Evolutionary conservation across 23 red algal genomes (phyloP), one percentile per base, ranked within the genome.

Genomic region (Gracilaria caudata): DNA sequence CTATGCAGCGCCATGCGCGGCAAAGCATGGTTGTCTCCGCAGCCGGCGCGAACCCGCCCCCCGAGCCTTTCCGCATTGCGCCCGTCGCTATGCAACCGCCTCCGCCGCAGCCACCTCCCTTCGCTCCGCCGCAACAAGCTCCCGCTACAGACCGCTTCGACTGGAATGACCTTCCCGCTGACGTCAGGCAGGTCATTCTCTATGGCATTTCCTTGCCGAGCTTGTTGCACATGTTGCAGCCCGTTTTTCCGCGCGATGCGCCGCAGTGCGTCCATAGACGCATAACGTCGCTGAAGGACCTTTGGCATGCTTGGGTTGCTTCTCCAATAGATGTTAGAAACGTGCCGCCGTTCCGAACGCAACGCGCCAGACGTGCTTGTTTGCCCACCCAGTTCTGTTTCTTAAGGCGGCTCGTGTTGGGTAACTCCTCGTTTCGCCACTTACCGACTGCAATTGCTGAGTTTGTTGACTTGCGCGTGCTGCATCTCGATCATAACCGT

Each of bases 341-440:
- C 25, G 49, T 60, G 49, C 79, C 79, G 14, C n/a, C 39, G 49
- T 82, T 59, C 54, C 79, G 79, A 23, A 82, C 79, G 38, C 49
- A 44, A 21, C 38, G 21, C 44, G 79, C 79, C 16, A 38, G 79
- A 19, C 39, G 41, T 14, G 56, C 26, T 9, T 60, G 53, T 37
- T 45, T 60, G 49, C 79, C 79, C 29, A 37, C 79, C 12, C 49
- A 82, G 56, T 82, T 82, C 79, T 51, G 51, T 14, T 59, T 58
- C 44, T 45, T 82, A 13, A 58, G 58, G 79, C 79, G 79, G 17
- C 79, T 82, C 79, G 79, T 82, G 49, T 21, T 82, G 32, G 79
- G 79, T 25, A 45, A 30, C 55, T 64, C 79, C 6, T 44, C 49
- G 19, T 44, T 82, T 28, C 24, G 49, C 55, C 49, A 55, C 11